Evolutionary conservation across 2,329 filamentous ascomycete species (phyloP).

Genomic region (Furcasterigmium furcatum): DNA sequence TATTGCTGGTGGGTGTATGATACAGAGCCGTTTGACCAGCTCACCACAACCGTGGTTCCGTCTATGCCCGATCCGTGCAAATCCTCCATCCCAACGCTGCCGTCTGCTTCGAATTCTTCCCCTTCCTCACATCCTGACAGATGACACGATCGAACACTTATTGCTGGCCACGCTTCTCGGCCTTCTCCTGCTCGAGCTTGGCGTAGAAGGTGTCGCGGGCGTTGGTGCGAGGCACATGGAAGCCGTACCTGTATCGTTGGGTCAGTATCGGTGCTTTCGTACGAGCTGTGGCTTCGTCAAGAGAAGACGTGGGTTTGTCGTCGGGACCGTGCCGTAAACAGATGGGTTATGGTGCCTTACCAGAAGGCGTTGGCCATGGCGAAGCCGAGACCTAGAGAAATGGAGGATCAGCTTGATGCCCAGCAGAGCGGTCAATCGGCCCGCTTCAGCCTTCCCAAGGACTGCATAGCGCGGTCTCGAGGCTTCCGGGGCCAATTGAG

Average conservation of each 20-base stretch:
- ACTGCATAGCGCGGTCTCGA: background rate
- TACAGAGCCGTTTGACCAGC: constrained; percentile 11
- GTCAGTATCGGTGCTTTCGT: constrained; percentile 5
- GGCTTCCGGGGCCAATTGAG: background rate
- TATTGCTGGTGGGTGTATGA: constrained; percentile 11
- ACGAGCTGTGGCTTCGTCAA: too few relatives aligned
- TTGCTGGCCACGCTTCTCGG: constrained; percentile 21
- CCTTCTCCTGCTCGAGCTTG: constrained; percentile 56
- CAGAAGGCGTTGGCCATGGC: constrained; percentile 54
- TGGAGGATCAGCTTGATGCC: too few relatives aligned
- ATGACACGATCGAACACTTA: background rate
- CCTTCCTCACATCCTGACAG: background rate
- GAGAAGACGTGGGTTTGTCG: too few relatives aligned
- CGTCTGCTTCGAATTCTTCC: background rate
- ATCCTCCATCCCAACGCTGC: constrained; percentile 5
- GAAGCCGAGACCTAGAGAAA: constrained; percentile 48
- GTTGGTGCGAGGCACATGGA: constrained; percentile 57
- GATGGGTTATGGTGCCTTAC: constrained; percentile 40
- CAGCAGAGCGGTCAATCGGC: too few relatives aligned
- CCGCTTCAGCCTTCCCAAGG: background rate
- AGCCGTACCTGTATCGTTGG: constrained; percentile 51
- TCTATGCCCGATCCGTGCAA: constrained; percentile 5
- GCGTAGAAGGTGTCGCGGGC: constrained; percentile 57
- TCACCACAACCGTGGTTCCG: constrained; percentile 8
- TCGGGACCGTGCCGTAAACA: background rate